Evolutionary conservation across 306 rosid species (phyloP).

Genomic region (Pyrus pyrifolia): DNA sequence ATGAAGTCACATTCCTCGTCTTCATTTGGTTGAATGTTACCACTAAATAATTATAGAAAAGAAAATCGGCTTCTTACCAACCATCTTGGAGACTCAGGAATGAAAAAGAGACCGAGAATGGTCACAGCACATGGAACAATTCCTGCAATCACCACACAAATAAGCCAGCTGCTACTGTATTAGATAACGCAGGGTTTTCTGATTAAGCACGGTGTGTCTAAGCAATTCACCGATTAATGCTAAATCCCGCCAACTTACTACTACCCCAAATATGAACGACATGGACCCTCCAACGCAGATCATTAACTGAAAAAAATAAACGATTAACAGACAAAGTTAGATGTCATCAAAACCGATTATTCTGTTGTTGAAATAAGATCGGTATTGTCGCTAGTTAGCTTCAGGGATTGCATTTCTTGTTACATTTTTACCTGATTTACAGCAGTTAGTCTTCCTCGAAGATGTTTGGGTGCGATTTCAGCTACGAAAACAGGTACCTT

Average conservation of each 20-base stretch:
- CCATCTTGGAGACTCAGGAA: slow-evolving; percentile 99
- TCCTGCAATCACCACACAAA: slow-evolving; percentile 40
- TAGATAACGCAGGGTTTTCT: not conserved
- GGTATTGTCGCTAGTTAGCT: not conserved
- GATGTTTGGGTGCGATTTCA: slow-evolving; percentile 90
- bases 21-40: not conserved
- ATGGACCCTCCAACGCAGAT: slow-evolving; percentile 56
- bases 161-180: slow-evolving; percentile 13
- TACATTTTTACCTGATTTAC: slow-evolving; percentile 57
- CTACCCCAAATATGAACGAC: slow-evolving; percentile 65
- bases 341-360: not conserved
- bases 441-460: slow-evolving; percentile 77
- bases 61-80: slow-evolving; percentile 41
- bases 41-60: not conserved
- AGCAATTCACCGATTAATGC: slow-evolving; percentile 51
- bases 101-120: slow-evolving; percentile 68
- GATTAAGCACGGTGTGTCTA: not conserved
- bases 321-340: not conserved
- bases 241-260: slow-evolving; percentile 70
- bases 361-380: not conserved
- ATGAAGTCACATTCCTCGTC: not conserved
- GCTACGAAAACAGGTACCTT: slow-evolving; percentile 88
- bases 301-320: slow-evolving; percentile 48
- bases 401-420: not conserved
- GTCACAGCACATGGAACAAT: slow-evolving; percentile 62